Conservation (phyloP, 352 stramenopile genomes). For the Phytophthora tentaculata region DNA sequence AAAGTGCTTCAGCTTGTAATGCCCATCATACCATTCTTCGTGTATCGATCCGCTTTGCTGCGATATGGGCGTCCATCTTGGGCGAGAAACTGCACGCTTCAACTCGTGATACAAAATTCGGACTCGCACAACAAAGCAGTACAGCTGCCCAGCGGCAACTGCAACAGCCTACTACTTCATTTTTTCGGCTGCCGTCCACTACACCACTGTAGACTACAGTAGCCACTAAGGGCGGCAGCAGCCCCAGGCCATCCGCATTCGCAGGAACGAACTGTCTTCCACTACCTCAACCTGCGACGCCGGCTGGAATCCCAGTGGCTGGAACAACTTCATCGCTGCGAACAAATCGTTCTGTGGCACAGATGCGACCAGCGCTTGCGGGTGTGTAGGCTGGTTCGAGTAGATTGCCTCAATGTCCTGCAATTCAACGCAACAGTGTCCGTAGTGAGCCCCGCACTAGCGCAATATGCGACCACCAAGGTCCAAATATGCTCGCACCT, state of each 20-base stretch:
- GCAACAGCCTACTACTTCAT: neutral
- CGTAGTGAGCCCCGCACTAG: constrained; percentile 4
- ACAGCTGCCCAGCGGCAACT: neutral
- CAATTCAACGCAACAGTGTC: constrained; percentile 20
- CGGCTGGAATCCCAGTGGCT: constrained; percentile 58
- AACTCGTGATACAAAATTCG: constrained; percentile 9
- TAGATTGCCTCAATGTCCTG: constrained; percentile 63
- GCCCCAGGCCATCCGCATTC: constrained; percentile 37
- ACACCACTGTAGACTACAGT: too few species aligned
- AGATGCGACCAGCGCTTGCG: constrained; percentile 47
- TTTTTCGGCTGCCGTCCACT: constrained; percentile 2
- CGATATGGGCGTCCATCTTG: too few species aligned
- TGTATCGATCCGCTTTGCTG: neutral
- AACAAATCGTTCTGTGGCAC: constrained; percentile 51
- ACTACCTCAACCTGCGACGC: constrained; percentile 38
- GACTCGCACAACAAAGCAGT: constrained; percentile 17
- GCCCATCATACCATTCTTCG: too few species aligned
- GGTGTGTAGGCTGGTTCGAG: constrained; percentile 31
- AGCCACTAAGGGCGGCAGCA: constrained; percentile 13
- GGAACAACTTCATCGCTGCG: constrained; percentile 55
- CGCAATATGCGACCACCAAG: constrained; percentile 1
- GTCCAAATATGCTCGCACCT: constrained; percentile 34
- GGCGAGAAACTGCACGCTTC: too few species aligned
- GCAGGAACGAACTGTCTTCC: constrained; percentile 35
- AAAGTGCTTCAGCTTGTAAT: too few species aligned